These are phyloP conservation scores for Colletotrichum karsti DNA, from an alignment of 2,329 filamentous ascomycete species.

Conservation along the genomic window DNA sequence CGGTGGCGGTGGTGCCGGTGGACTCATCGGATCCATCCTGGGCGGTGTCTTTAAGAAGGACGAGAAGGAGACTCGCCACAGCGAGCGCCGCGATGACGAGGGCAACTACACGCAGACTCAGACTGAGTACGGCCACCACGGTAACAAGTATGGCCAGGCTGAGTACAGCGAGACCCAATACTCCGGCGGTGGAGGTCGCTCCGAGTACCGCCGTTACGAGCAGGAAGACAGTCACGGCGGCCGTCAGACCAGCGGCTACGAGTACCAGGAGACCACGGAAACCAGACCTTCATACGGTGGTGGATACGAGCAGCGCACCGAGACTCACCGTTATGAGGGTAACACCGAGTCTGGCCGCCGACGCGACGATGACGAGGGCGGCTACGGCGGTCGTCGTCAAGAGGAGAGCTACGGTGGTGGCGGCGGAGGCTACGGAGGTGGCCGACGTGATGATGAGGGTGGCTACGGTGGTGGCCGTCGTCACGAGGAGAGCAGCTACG, in stretches of 20 bases:
- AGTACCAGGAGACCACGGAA: constrained; percentile 68
- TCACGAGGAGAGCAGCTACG: constrained; percentile 28
- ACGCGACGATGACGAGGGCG: constrained; percentile 31
- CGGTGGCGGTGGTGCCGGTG: constrained; percentile 72
- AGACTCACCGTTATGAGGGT: constrained; percentile 56
- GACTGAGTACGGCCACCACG: constrained; percentile 68
- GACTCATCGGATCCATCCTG: constrained; percentile 75
- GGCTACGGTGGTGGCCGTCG: constrained; percentile 32
- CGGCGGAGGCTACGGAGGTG: constrained; percentile 34
- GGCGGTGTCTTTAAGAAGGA: constrained; percentile 65
- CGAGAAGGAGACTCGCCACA: constrained; percentile 62
- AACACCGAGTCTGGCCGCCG: constrained; percentile 38
- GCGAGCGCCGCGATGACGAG: constrained; percentile 63
- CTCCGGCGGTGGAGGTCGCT: constrained; percentile 62
- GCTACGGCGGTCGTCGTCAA: constrained; percentile 26
- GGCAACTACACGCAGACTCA: constrained; percentile 69
- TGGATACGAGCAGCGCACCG: constrained; percentile 66
- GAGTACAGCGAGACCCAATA: constrained; percentile 67
- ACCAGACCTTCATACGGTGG: constrained; percentile 59
- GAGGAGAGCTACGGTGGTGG: no score
- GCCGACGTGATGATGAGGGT: constrained; percentile 26
- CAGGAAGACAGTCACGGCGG: constrained; percentile 55
- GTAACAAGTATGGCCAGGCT: constrained; percentile 67
- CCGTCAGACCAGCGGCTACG: constrained; percentile 54
- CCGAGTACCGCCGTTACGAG: constrained; percentile 71